A percentile compares a stretch with the other conserved stretches of the same genome.
phyloP scores from a whole-genome alignment of 371 early-diverging fungal species.

The Massospora cicadina region DNA sequence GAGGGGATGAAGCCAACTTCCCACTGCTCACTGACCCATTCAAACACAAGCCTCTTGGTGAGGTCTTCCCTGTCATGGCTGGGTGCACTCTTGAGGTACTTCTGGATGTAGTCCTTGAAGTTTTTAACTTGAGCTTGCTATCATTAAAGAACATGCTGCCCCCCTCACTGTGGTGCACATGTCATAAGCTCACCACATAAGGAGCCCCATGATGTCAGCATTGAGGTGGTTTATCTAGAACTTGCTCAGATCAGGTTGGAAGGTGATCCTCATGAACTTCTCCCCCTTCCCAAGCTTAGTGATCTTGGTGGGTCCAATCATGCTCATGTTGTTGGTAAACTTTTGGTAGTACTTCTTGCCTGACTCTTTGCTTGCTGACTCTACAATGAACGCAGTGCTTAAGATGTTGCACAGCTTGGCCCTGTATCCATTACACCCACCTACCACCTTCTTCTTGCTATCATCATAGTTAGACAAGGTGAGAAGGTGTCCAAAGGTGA shows the following conservation, averaged over 20 bases:
- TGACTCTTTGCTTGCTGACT: slow-evolving; percentile 73
- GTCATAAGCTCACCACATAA: slow-evolving; percentile 96
- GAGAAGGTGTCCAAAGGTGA: slow-evolving; percentile 98
- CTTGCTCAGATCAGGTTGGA: slow-evolving; percentile 89
- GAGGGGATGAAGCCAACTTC: slow-evolving; percentile 78
- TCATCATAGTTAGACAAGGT: slow-evolving; percentile 99
- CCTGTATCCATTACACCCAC: slow-evolving; percentile 99
- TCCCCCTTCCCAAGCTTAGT: slow-evolving; percentile 34
- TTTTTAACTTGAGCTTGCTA: slow-evolving; percentile 60
- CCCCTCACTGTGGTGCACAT: slow-evolving; percentile 84
- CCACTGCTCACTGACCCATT: slow-evolving; percentile 66
- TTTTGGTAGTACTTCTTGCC: slow-evolving; percentile 63
- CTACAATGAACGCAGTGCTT: slow-evolving; percentile 89
- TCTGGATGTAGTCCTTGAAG: slow-evolving; percentile 85
- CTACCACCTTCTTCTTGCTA: slow-evolving; percentile 93
- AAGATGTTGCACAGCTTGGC: slow-evolving; percentile 99
- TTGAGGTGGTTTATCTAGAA: slow-evolving; percentile 85
- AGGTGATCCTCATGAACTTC: slow-evolving; percentile 87
- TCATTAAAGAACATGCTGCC: slow-evolving; percentile 91
- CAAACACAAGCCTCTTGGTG: slow-evolving; percentile 2
- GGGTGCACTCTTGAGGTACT: slow-evolving; percentile 37
- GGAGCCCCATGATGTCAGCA: slow-evolving; percentile 73
- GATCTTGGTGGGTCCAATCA: slow-evolving; percentile 53
- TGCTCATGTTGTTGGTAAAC: slow-evolving; percentile 79
- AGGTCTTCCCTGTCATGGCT: slow-evolving; percentile 16